Evolutionary conservation across 768 basidiomycete species (phyloP), one percentile per base, ranked within the genome.

Genomic region (Tylopilus sp.): DNA sequence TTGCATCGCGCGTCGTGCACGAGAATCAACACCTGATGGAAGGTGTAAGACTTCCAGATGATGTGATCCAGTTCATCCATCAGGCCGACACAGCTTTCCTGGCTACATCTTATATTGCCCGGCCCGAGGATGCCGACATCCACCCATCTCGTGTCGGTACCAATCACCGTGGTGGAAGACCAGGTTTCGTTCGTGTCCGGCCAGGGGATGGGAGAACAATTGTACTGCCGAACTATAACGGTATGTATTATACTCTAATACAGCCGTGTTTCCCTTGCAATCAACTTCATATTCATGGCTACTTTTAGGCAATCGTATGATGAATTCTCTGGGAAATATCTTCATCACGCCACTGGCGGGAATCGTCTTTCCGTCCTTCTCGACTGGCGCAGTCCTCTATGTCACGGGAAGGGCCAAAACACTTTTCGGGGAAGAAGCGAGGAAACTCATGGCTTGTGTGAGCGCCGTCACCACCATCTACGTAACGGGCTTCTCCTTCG

Each of bases 251-350:
- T n/a, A 18, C 26, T 40, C 38, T 13, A 18, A 7, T 40, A 40
- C 55, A 26, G 20, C 23, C 3, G 21, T 10, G 1, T 47, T 22
- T 48, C 41, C 53, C 47, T 35, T 35, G 33, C 26, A 25, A 8
- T n/a, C n/a, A n/a, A n/a, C 10, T 3, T 3, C 18, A 13, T 40
- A 7, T 26, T 55, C 35, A 55, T 22, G n/a, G n/a, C n/a, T 36
- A 6, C 7, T 15, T 40, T 2, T 40, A 82, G 82, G 83, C 1
- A 85, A 86, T 58, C 74, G 82, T 3, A 67, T 82, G 47, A 75
- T 86, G 77, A 82, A 79, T 18, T 82, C 82, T 15, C 65, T 86
- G 12, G 83, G 83, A 2, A 83, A 85, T 52, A 77, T 84, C 26
- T 77, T 80, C 53, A 71, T 73, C 20, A 82, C 79, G 0, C 79